Conservation (phyloP, 2,329 filamentous ascomycete species). For the Clarireedia homoeocarpa region DNA sequence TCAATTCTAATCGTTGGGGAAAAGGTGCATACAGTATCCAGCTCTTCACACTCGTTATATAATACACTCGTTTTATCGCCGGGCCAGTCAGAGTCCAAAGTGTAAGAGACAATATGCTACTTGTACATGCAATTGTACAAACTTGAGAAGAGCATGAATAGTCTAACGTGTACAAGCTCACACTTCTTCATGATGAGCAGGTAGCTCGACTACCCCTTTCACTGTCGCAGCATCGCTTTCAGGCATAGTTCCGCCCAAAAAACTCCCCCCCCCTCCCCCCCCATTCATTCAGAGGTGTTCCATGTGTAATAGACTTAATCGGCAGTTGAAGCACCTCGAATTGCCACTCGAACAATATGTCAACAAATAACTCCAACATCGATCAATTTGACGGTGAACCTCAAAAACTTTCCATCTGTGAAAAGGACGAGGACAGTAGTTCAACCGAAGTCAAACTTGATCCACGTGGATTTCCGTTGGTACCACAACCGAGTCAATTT, state of each 20-base stretch:
- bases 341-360: background rate
- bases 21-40: no score
- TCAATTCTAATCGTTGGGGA: no score
- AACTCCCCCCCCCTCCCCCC: no score
- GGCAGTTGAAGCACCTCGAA: no score
- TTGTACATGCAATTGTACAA: no score
- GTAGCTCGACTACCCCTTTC: background rate
- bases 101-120: background rate
- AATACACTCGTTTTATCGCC: background rate
- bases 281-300: background rate
- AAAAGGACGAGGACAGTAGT: constrained; percentile 7
- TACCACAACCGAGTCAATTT: constrained; percentile 26
- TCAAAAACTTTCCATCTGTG: background rate
- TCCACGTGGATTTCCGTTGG: constrained; percentile 22
- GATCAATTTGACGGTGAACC: constrained; percentile 1
- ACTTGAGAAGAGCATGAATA: background rate
- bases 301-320: no score
- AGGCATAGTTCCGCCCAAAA: background rate
- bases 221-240: background rate
- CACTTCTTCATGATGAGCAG: background rate
- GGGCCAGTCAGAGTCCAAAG: background rate
- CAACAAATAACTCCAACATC: background rate
- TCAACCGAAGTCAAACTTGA: constrained; percentile 16
- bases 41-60: no score
- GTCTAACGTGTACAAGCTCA: background rate